These are phyloP conservation scores for Pseudopyricularia javanii DNA, from an alignment of 2,329 filamentous ascomycete species.

Conservation along the genomic window DNA sequence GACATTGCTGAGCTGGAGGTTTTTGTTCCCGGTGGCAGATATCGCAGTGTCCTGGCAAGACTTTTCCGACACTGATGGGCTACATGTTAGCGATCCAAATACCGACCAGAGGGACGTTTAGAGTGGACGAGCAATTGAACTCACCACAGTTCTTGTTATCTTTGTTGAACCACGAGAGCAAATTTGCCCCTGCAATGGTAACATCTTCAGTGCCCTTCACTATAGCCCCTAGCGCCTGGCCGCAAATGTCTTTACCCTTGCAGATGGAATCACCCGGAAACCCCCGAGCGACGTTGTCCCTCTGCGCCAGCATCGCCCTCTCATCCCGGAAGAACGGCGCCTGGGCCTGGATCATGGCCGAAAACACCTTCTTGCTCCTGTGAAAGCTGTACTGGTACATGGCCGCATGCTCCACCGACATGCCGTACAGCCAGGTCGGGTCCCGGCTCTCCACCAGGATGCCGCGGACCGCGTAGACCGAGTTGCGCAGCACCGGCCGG, in stretches of 20 bases:
- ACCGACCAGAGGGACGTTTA: too few species aligned
- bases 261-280: conserved; percentile 6
- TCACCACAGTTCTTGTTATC: neutral
- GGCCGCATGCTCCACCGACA: conserved; percentile 31
- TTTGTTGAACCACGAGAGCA: conserved; percentile 4
- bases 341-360: conserved; percentile 28
- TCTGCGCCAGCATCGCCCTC: conserved; percentile 23
- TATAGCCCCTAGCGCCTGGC: conserved; percentile 1
- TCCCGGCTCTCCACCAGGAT: conserved; percentile 14
- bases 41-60: conserved; percentile 14
- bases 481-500: conserved; percentile 11
- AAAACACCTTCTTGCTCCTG: conserved; percentile 30
- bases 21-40: conserved; percentile 11
- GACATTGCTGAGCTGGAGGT: conserved; percentile 13
- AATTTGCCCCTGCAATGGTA: neutral
- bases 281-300: conserved; percentile 17
- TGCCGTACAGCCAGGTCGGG: conserved; percentile 22
- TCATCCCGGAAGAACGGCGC: conserved; percentile 33
- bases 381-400: conserved; percentile 35
- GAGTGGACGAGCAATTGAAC: neutral
- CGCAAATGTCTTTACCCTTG: conserved; percentile 10
- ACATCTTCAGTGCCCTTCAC: conserved; percentile 6
- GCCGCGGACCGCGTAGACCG: conserved; percentile 21
- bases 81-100: neutral
- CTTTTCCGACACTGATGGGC: conserved; percentile 6